Conservation (phyloP, 768 basidiomycete genomes). For the Phylloporus sp. region DNA sequence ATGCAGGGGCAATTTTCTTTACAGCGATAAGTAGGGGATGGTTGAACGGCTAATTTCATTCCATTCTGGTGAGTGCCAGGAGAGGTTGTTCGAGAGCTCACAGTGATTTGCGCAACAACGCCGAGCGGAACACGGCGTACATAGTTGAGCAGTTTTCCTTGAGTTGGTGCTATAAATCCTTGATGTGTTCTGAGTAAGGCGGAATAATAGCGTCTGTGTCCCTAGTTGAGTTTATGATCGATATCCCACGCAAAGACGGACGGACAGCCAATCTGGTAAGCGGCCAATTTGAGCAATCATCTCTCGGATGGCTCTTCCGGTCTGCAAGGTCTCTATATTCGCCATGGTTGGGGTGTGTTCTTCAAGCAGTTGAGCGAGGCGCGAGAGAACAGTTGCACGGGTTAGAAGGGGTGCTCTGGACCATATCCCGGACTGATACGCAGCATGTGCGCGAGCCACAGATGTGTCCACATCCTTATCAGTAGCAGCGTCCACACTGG, state of each 20-base stretch:
- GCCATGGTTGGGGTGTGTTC: conserved; percentile 56
- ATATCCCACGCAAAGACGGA: conserved; percentile 5
- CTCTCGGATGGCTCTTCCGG: conserved; percentile 77
- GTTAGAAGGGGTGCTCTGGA: conserved; percentile 53
- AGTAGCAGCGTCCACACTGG: conserved; percentile 55
- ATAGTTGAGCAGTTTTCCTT: conserved; percentile 76
- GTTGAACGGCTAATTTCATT: conserved; percentile 66
- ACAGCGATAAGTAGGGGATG: conserved; percentile 85
- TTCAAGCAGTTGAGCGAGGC: conserved; percentile 61
- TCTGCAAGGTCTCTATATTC: conserved; percentile 66
- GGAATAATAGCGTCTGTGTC: conserved; percentile 67
- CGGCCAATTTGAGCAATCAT: conserved; percentile 77
- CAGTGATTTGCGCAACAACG: conserved; percentile 87
- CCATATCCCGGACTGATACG: conserved; percentile 69
- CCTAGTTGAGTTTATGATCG: conserved; percentile 1
- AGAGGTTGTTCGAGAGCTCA: conserved; percentile 28
- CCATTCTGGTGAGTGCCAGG: not conserved
- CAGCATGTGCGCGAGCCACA: conserved; percentile 52
- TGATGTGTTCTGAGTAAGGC: conserved; percentile 70
- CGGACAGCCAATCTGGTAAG: conserved; percentile 85
- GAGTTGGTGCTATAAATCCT: conserved; percentile 68
- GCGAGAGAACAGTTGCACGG: conserved; percentile 63
- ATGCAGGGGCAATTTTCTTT: conserved; percentile 83
- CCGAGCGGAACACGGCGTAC: conserved; percentile 78
- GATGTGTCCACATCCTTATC: conserved; percentile 47